phyloP scores from a whole-genome alignment of 2,329 filamentous ascomycete genomes.

The Exophiala spinifera region DNA sequence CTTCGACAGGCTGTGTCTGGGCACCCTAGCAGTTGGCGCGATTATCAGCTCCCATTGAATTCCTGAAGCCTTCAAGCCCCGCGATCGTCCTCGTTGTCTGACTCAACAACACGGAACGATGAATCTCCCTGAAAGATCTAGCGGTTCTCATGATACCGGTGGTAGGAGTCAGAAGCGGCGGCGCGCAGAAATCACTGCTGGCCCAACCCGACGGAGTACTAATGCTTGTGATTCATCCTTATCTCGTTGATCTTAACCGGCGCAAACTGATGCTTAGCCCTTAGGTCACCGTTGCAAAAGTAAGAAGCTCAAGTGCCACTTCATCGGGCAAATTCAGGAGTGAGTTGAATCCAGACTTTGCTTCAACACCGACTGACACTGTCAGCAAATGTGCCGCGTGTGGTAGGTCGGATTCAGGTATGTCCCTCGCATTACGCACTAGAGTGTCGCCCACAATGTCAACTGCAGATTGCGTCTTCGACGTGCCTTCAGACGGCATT shows the following conservation, averaged over 20 bases:
- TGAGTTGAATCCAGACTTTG: not conserved
- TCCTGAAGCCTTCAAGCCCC: too few species aligned
- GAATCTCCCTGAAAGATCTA: too few species aligned
- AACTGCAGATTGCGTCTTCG: conserved; percentile 21
- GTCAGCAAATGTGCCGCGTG: conserved; percentile 20
- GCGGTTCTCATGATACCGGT: too few species aligned
- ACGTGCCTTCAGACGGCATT: conserved; percentile 22
- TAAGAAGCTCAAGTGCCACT: conserved; percentile 1
- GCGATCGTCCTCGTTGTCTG: too few species aligned
- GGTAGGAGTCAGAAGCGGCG: not conserved
- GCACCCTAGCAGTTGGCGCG: too few species aligned
- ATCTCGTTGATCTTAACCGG: not conserved
- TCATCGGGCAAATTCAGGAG: not conserved
- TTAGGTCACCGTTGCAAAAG: conserved; percentile 3
- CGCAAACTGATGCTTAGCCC: not conserved
- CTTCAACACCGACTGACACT: not conserved
- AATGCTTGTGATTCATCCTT: not conserved
- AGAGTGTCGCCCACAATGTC: not conserved
- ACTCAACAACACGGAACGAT: too few species aligned
- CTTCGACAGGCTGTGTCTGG: too few species aligned
- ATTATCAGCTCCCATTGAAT: too few species aligned
- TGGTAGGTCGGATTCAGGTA: conserved; percentile 19
- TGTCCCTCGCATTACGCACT: not conserved
- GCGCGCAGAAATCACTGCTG: not conserved
- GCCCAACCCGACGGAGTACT: not conserved